Conservation (phyloP, 441 rosid genomes). For the Adansonia rubrostipa region DNA sequence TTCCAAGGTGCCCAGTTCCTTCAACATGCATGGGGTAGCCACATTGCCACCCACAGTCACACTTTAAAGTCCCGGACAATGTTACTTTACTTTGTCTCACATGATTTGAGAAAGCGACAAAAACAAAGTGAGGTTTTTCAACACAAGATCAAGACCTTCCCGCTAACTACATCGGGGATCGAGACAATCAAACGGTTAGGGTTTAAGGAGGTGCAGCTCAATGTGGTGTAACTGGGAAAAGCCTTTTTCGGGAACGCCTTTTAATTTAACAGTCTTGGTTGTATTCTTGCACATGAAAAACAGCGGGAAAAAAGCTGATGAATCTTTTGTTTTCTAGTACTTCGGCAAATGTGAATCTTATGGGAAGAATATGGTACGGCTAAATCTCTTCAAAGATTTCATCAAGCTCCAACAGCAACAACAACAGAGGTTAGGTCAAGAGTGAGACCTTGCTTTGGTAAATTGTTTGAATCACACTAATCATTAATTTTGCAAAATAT, state of each 20-base stretch:
- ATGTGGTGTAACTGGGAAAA: not conserved
- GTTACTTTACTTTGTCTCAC: too few species aligned
- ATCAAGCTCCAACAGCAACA: not conserved
- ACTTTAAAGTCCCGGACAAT: not conserved
- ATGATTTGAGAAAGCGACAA: not conserved
- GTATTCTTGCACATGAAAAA: not conserved
- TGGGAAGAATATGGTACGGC: constrained; percentile 20
- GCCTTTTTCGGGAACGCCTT: not conserved
- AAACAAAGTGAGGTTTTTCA: not conserved
- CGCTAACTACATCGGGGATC: not conserved
- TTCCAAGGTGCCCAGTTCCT: too few species aligned
- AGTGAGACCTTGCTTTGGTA: not conserved
- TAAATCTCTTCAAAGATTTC: constrained; percentile 24
- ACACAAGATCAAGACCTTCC: not conserved
- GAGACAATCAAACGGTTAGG: not conserved
- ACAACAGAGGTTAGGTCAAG: not conserved
- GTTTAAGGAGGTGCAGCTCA: not conserved
- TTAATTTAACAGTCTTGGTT: not conserved
- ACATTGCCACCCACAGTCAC: too few species aligned
- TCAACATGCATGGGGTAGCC: too few species aligned
- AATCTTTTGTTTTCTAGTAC: not conserved
- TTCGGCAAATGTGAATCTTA: constrained; percentile 9
- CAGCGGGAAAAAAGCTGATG: not conserved
- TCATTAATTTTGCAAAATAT: not conserved
- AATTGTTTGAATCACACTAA: not conserved